phyloP scores from a whole-genome alignment of 1,284 basidiomycete species.

The Marasmius oreades region DNA sequence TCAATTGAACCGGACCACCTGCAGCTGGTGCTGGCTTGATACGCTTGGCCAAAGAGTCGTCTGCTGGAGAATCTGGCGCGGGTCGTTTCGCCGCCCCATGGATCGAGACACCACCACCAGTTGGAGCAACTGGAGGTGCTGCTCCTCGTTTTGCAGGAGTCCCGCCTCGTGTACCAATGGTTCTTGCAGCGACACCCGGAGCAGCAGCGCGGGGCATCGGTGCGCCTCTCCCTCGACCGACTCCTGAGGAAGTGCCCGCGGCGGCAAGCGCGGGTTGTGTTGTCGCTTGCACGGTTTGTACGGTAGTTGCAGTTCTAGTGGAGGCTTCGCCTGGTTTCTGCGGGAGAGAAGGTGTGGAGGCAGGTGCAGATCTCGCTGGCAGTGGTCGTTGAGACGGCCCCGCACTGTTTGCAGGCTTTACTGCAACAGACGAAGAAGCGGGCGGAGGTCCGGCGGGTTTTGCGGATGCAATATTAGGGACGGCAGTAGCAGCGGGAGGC shows the following conservation, averaged over 20 bases:
- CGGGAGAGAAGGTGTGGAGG: slow-evolving; percentile 21
- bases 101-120: slow-evolving; percentile 48
- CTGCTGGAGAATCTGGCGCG: slow-evolving; percentile 33
- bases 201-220: slow-evolving; percentile 32
- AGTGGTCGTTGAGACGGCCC: no score
- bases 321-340: slow-evolving; percentile 18
- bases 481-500: slow-evolving; percentile 3
- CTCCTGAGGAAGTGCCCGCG: not conserved
- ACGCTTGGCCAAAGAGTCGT: slow-evolving; percentile 67
- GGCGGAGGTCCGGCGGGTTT: not conserved
- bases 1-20: slow-evolving; percentile 9
- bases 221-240: slow-evolving; percentile 28
- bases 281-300: not conserved
- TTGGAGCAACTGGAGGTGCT: slow-evolving; percentile 22
- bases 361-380: slow-evolving; percentile 18
- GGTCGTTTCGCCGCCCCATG: slow-evolving; percentile 71
- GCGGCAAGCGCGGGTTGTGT: not conserved
- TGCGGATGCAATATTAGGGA: not conserved
- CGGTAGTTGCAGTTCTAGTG: not conserved
- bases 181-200: slow-evolving; percentile 3
- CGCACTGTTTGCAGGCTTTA: no score
- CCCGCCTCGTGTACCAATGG: slow-evolving; percentile 33
- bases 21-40: slow-evolving; percentile 44
- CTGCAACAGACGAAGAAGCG: slow-evolving; percentile 14
- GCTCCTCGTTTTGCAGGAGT: slow-evolving; percentile 37